A percentile compares a stretch with the other conserved stretches of the same genome.
phyloP scores from a whole-genome alignment of 2,329 filamentous ascomycete species.

The Talaromyces sp. region DNA sequence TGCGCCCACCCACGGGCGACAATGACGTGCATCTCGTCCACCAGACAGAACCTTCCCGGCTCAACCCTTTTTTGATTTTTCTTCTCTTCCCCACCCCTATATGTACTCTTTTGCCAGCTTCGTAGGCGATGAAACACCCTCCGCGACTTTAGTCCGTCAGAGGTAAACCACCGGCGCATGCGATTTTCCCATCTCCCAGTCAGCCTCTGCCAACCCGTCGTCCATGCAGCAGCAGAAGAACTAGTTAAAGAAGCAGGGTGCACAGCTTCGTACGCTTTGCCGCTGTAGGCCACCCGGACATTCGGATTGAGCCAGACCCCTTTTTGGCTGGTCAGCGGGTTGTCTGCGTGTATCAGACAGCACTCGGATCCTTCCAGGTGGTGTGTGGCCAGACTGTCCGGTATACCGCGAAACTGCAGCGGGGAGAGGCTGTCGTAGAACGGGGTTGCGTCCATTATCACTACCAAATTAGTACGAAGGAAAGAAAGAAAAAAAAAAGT shows the following conservation, averaged over 20 bases:
- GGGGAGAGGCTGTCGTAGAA: constrained; percentile 24
- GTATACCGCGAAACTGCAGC: constrained; percentile 46
- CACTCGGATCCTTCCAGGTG: constrained; percentile 57
- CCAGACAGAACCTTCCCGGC: constrained; percentile 47
- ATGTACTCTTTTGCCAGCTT: constrained; percentile 21
- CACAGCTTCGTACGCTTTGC: constrained; percentile 47
- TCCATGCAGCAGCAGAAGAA: constrained; percentile 31
- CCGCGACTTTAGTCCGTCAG: constrained; percentile 22
- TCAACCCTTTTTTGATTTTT: constrained; percentile 2
- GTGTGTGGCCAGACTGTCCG: constrained; percentile 46
- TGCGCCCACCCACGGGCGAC: constrained; percentile 56
- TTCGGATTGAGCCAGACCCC: constrained; percentile 66
- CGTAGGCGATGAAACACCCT: constrained; percentile 30
- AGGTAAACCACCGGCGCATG: constrained; percentile 42
- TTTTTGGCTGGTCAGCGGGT: constrained; percentile 42
- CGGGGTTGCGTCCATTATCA: constrained; percentile 8
- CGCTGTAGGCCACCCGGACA: constrained; percentile 62
- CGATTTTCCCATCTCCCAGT: constrained; percentile 57
- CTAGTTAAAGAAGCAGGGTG: constrained; percentile 26
- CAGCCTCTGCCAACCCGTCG: constrained; percentile 45
- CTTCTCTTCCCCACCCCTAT: constrained; percentile 18
- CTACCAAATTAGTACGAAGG: background rate
- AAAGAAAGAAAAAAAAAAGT: background rate
- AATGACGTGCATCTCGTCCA: constrained; percentile 59
- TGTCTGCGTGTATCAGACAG: constrained; percentile 64